Evolutionary conservation across 257 asterid genomes (phyloP).

Genomic region (Nicotiana otophora): DNA sequence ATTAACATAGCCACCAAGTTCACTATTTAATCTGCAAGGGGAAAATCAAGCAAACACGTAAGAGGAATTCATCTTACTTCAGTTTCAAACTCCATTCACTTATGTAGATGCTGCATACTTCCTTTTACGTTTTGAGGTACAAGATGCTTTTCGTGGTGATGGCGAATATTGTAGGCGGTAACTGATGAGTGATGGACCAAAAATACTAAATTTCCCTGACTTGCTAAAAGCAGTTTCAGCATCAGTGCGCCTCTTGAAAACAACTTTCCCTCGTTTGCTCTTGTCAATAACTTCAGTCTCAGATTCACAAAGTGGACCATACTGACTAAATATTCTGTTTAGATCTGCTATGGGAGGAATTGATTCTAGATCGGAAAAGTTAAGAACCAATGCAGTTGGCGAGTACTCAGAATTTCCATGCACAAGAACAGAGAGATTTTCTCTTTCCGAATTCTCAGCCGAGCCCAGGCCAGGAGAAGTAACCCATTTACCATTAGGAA

Average conservation of each 20-base stretch:
- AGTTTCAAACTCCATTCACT: constrained; percentile 18
- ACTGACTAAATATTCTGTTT: constrained; percentile 50
- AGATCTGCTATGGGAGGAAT: constrained; percentile 48
- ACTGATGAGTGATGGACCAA: constrained; percentile 68
- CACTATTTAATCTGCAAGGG: not conserved
- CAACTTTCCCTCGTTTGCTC: constrained; percentile 57
- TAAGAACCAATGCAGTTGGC: constrained; percentile 55
- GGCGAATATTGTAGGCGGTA: constrained; percentile 48
- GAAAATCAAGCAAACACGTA: not conserved
- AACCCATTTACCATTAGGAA: constrained; percentile 16
- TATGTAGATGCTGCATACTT: constrained; percentile 19
- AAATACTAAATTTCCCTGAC: constrained; percentile 55
- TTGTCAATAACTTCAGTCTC: constrained; percentile 42
- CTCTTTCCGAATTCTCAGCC: constrained; percentile 16
- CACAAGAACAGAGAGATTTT: constrained; percentile 5
- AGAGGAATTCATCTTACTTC: constrained; percentile 8
- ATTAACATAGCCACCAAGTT: not conserved
- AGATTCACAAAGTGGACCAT: constrained; percentile 56
- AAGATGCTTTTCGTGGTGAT: constrained; percentile 25
- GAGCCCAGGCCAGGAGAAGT: constrained; percentile 4
- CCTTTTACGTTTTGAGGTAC: constrained; percentile 29
- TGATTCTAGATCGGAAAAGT: constrained; percentile 44
- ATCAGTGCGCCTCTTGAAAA: constrained; percentile 49
- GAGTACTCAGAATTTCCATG: constrained; percentile 26
- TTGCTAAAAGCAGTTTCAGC: constrained; percentile 76